A percentile compares a stretch with the other conserved stretches of the same genome.
These are phyloP conservation scores for Fraxinus ornus DNA, from an alignment of 305 asterid genomes.

Conservation along the genomic window DNA sequence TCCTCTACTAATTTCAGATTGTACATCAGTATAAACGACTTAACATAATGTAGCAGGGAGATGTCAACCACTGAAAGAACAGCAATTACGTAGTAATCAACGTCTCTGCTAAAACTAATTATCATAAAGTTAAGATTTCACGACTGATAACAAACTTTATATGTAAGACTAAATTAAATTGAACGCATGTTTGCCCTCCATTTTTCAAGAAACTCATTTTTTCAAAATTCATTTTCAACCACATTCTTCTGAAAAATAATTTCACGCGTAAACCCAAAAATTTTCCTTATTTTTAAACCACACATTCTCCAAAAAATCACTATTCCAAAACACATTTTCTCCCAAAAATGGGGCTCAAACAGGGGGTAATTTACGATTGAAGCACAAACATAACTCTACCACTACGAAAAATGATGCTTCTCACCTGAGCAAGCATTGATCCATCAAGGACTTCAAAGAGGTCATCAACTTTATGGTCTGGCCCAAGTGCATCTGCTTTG, in stretches of 20 bases:
- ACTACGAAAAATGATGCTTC: conserved; percentile 30
- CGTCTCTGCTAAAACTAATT: conserved; percentile 1
- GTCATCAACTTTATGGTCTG: conserved; percentile 58
- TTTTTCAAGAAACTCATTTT: neutral
- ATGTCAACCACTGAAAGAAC: conserved; percentile 1
- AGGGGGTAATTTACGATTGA: neutral
- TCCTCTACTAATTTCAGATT: conserved; percentile 12
- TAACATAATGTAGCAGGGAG: conserved; percentile 1
- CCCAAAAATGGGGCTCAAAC: neutral
- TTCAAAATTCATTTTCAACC: neutral
- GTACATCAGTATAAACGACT: conserved; percentile 4
- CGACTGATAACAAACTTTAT: conserved; percentile 4
- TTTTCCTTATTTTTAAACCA: neutral
- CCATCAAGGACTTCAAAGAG: conserved; percentile 85
- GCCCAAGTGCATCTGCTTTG: conserved; percentile 93
- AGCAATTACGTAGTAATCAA: neutral
- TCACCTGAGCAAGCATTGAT: conserved; percentile 91
- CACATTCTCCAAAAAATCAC: neutral
- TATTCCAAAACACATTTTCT: neutral
- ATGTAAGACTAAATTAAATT: neutral
- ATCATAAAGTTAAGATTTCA: conserved; percentile 4
- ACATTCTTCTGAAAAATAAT: neutral
- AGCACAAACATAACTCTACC: conserved; percentile 22
- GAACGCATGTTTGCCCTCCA: neutral
- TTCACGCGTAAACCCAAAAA: neutral